Evolutionary conservation across 2,329 filamentous ascomycete species (phyloP).

Genomic region (Trichoderma sp.): DNA sequence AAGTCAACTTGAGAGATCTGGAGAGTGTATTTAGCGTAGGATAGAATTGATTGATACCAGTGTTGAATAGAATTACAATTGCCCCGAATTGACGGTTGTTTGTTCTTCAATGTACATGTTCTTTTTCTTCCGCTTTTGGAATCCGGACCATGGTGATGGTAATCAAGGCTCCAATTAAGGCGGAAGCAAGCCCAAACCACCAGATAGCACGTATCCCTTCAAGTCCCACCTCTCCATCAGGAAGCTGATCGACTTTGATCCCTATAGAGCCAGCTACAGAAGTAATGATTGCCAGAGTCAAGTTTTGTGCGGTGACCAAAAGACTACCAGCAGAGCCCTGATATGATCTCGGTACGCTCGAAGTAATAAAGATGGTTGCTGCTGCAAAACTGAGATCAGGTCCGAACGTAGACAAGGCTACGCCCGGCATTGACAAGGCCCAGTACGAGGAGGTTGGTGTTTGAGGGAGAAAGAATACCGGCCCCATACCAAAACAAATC

Average conservation of each 20-base stretch:
- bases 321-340: conserved; percentile 2
- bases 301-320: not conserved
- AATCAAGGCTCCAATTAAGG: not conserved
- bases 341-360: not conserved
- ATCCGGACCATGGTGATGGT: not conserved
- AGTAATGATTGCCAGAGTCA: not conserved
- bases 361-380: conserved; percentile 1
- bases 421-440: conserved; percentile 1
- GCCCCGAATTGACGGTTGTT: not conserved
- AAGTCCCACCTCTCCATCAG: conserved; percentile 1
- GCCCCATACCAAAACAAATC: not conserved
- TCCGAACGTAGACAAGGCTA: not conserved
- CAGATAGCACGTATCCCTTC: not conserved
- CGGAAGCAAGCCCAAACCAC: conserved; percentile 8
- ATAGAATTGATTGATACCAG: not conserved
- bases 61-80: not conserved
- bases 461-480: conserved; percentile 7
- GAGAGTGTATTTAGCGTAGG: not conserved
- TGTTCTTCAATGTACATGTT: not conserved
- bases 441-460: not conserved
- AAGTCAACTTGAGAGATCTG: not conserved
- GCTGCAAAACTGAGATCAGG: conserved; percentile 5
- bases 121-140: conserved; percentile 9
- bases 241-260: not conserved
- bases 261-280: conserved; percentile 2